Conservation (phyloP, 2,329 filamentous ascomycete genomes). For the Xylariales sp. region DNA sequence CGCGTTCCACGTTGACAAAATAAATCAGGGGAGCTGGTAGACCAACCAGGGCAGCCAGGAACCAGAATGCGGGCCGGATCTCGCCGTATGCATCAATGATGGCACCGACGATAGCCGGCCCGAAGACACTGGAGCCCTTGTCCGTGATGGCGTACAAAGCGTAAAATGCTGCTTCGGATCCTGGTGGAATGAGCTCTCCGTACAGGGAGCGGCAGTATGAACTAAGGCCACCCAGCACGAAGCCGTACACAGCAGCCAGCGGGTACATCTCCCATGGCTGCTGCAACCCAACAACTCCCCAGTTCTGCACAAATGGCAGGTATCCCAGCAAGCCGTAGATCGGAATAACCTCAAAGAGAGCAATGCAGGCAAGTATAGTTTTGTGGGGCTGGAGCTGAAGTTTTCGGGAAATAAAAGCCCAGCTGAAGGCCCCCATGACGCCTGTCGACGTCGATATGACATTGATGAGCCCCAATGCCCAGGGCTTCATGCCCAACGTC, state of each 20-base stretch:
- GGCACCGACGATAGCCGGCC: constrained; percentile 85
- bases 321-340: constrained; percentile 88
- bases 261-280: constrained; percentile 97
- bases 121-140: constrained; percentile 91
- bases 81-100: constrained; percentile 83
- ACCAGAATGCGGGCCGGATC: constrained; percentile 86
- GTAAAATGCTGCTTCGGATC: constrained; percentile 94
- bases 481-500: constrained; percentile 81
- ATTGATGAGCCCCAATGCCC: constrained; percentile 86
- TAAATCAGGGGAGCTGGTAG: constrained; percentile 81
- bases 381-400: constrained; percentile 73
- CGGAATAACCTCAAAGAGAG: constrained; percentile 86
- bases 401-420: constrained; percentile 71
- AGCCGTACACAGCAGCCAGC: constrained; percentile 82
- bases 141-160: constrained; percentile 96
- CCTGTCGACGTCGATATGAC: constrained; percentile 84
- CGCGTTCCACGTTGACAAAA: constrained; percentile 78
- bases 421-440: constrained; percentile 83
- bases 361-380: constrained; percentile 89
- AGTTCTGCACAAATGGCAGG: constrained; percentile 69
- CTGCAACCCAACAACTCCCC: constrained; percentile 81
- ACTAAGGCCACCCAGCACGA: constrained; percentile 89
- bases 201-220: constrained; percentile 91
- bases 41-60: constrained; percentile 79
- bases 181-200: constrained; percentile 88